phyloP scores from a whole-genome alignment of 495 filamentous ascomycete genomes.

The Choiromyces venosus region DNA sequence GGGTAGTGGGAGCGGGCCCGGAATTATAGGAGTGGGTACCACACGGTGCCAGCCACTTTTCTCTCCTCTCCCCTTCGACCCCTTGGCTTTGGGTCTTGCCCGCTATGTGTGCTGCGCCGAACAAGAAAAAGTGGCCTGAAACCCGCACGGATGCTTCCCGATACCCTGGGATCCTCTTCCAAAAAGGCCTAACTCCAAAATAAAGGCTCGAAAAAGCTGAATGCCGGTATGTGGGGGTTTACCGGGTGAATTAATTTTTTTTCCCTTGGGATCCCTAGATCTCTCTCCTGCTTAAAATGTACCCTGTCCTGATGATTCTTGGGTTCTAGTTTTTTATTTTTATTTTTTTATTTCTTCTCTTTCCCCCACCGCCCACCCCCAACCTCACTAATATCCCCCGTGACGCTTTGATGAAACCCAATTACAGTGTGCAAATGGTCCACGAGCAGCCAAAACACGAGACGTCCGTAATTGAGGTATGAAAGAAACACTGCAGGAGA shows the following conservation, averaged over 20 bases:
- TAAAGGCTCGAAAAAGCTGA: neutral
- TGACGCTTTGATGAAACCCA: conserved; percentile 2
- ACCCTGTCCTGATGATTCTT: neutral
- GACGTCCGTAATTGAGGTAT: neutral
- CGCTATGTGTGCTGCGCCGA: neutral
- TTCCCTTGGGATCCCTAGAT: neutral
- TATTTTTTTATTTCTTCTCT: neutral
- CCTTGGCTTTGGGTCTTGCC: conserved; percentile 3
- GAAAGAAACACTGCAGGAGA: conserved; percentile 1
- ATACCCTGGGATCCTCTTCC: conserved; percentile 27
- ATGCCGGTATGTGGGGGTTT: neutral
- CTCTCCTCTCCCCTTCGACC: neutral
- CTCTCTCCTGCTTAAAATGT: neutral
- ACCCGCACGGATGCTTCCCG: conserved; percentile 38
- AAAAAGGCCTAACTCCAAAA: conserved; percentile 4
- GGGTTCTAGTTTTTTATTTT: neutral
- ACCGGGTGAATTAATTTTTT: neutral
- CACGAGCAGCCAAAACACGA: neutral
- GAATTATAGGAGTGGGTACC: conserved; percentile 1
- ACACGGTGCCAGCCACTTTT: neutral
- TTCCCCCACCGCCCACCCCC: neutral
- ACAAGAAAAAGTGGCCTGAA: conserved; percentile 33
- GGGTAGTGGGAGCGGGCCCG: conserved; percentile 5
- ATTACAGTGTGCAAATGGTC: neutral
- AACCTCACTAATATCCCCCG: neutral